Evolutionary conservation across 768 basidiomycete species (phyloP).

Genomic region (Suillus cothurnatus): DNA sequence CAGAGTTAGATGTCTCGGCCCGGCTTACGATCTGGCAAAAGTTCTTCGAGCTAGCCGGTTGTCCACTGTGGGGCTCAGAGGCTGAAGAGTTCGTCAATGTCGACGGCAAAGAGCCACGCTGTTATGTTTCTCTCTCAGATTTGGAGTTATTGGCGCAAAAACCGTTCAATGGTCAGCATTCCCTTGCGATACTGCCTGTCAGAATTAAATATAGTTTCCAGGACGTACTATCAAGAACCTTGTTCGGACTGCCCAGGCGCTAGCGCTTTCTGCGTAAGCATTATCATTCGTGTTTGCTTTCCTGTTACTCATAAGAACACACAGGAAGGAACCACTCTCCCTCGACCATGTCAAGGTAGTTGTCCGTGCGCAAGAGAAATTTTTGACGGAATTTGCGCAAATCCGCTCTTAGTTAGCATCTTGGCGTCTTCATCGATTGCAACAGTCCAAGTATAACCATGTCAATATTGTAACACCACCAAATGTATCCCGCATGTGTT

Average conservation of each 20-base stretch:
- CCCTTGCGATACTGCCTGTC: neutral
- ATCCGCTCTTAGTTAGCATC: conserved; percentile 1
- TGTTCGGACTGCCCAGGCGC: conserved; percentile 33
- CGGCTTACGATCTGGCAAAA: conserved; percentile 27
- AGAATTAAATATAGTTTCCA: neutral
- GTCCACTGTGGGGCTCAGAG: conserved; percentile 9
- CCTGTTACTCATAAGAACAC: neutral
- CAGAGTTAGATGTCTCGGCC: conserved; percentile 23
- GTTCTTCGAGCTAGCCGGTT: conserved; percentile 26
- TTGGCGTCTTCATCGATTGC: neutral
- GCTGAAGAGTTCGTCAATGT: conserved; percentile 7
- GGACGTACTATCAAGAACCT: conserved; percentile 35
- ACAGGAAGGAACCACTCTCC: conserved; percentile 16
- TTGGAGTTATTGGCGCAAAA: conserved; percentile 27
- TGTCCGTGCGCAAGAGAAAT: conserved; percentile 27
- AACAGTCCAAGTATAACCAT: neutral
- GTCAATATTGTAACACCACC: conserved; percentile 5
- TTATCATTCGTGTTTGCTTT: neutral
- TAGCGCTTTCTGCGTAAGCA: conserved; percentile 27
- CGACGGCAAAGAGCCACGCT: conserved; percentile 12
- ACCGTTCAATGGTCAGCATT: conserved; percentile 27
- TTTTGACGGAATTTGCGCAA: conserved; percentile 23
- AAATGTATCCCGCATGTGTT: neutral
- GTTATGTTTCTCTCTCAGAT: conserved; percentile 14
- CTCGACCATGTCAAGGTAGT: conserved; percentile 27